These are phyloP conservation scores for Candida freyschussii DNA, from an alignment of 1,139 yeast species.

Conservation along the genomic window DNA sequence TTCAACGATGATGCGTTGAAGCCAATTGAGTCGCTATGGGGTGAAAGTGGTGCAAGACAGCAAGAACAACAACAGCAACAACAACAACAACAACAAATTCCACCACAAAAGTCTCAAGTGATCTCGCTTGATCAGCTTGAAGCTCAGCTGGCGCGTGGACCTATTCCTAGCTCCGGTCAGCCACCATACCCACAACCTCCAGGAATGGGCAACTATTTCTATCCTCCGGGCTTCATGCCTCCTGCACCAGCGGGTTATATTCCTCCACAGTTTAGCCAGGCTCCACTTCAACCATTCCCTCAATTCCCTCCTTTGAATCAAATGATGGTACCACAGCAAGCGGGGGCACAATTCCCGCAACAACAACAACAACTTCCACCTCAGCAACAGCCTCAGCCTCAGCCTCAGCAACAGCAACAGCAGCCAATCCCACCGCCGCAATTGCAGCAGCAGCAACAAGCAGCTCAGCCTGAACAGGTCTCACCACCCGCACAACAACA, in stretches of 20 bases:
- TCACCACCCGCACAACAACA: slow-evolving; percentile 6
- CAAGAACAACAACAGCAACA: slow-evolving; percentile 15
- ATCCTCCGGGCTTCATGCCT: slow-evolving; percentile 26
- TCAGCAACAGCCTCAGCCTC: slow-evolving; percentile 22
- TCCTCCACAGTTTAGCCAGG: slow-evolving; percentile 12
- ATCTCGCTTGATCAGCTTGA: slow-evolving; percentile 60
- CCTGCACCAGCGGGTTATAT: slow-evolving; percentile 30
- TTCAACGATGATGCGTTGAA: slow-evolving; percentile 38
- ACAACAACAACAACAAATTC: slow-evolving; percentile 33
- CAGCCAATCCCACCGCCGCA: slow-evolving; percentile 3
- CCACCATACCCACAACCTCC: slow-evolving; percentile 18
- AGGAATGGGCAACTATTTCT: slow-evolving; percentile 12
- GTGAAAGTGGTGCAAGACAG: slow-evolving; percentile 23
- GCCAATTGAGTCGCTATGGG: slow-evolving; percentile 70
- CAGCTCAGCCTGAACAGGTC: slow-evolving; percentile 9
- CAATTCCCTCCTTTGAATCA: slow-evolving; percentile 21
- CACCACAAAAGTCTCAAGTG: slow-evolving; percentile 35
- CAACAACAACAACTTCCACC: slow-evolving; percentile 11
- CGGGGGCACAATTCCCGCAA: too few relatives aligned
- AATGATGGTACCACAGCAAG: slow-evolving; percentile 16
- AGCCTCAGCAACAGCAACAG: slow-evolving; percentile 14
- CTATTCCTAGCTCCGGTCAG: slow-evolving; percentile 16
- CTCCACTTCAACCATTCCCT: slow-evolving; percentile 27
- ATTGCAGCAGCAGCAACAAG: slow-evolving; percentile 17
- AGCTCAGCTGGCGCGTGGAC: slow-evolving; percentile 11